phyloP scores from a whole-genome alignment of 73 alveolate genomes.

The Diophrys sp. region DNA sequence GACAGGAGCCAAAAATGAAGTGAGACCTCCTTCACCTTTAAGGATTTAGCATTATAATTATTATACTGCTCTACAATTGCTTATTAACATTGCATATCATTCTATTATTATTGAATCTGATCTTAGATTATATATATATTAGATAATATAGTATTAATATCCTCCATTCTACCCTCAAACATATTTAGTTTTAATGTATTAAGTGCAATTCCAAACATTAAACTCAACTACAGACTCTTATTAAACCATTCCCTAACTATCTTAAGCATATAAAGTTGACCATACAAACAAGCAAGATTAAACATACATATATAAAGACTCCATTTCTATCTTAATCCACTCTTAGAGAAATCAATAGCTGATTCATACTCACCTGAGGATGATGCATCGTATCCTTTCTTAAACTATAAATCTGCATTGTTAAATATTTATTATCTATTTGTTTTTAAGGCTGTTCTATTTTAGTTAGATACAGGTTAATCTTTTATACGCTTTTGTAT shows the following conservation, averaged over 20 bases:
- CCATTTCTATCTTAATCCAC: slow-evolving; percentile 24
- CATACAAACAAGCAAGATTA: slow-evolving; percentile 55
- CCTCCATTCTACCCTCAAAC: slow-evolving; percentile 1
- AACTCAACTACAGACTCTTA: background rate
- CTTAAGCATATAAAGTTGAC: background rate
- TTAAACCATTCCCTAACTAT: slow-evolving; percentile 12
- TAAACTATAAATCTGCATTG: slow-evolving; percentile 57
- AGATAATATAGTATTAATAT: background rate
- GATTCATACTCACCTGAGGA: slow-evolving; percentile 32
- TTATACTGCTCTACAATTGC: slow-evolving; percentile 20
- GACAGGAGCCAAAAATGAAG: too few species aligned
- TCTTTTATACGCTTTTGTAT: background rate
- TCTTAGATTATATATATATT: background rate
- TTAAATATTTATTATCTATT: background rate
- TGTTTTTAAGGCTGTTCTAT: background rate
- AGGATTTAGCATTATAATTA: background rate
- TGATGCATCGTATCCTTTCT: slow-evolving; percentile 43
- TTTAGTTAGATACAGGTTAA: background rate
- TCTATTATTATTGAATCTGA: background rate
- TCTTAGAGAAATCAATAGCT: slow-evolving; percentile 48
- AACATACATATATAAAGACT: slow-evolving; percentile 33
- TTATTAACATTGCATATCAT: slow-evolving; percentile 19
- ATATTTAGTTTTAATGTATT: slow-evolving; percentile 26
- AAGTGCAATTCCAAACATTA: slow-evolving; percentile 42
- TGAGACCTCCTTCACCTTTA: slow-evolving; percentile 29